Evolutionary conservation across 192 early-diverging fungal species (phyloP).

Genomic region (Gaertneriomyces semiglobifer): DNA sequence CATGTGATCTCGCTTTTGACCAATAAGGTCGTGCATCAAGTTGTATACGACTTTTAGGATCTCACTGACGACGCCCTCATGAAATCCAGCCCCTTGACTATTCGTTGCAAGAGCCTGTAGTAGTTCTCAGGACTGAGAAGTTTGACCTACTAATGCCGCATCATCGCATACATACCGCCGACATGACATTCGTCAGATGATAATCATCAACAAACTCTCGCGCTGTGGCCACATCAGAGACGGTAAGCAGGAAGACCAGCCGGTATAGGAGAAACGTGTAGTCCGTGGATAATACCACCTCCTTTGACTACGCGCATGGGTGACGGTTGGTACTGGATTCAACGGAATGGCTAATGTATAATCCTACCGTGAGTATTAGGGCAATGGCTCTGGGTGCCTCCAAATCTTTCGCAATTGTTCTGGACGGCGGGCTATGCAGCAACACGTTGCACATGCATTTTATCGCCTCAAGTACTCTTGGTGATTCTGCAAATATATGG

Average conservation of each 20-base stretch:
- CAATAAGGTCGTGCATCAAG: constrained; percentile 29
- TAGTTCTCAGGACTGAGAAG: not conserved
- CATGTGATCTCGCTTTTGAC: not conserved
- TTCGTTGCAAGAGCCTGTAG: constrained; percentile 25
- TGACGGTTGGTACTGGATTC: not conserved
- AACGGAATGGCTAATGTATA: not conserved
- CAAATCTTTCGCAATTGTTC: constrained; percentile 42
- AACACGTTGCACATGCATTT: constrained; percentile 70
- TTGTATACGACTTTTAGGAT: constrained; percentile 49
- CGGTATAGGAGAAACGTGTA: constrained; percentile 60
- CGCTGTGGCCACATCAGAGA: not conserved
- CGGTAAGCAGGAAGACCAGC: constrained; percentile 68
- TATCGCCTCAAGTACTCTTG: constrained; percentile 44
- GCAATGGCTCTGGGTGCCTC: constrained; percentile 41
- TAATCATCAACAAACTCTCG: not conserved
- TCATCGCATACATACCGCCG: not conserved
- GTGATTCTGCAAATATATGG: constrained; percentile 6
- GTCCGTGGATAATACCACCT: constrained; percentile 35
- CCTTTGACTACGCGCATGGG: constrained; percentile 24
- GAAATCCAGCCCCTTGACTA: not conserved
- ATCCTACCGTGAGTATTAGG: constrained; percentile 44
- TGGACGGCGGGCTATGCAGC: constrained; percentile 48
- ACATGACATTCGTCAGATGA: not conserved
- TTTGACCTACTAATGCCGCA: not conserved
- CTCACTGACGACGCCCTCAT: constrained; percentile 21